Conservation (phyloP, 768 basidiomycete species). For the Steccherinum ochraceum region DNA sequence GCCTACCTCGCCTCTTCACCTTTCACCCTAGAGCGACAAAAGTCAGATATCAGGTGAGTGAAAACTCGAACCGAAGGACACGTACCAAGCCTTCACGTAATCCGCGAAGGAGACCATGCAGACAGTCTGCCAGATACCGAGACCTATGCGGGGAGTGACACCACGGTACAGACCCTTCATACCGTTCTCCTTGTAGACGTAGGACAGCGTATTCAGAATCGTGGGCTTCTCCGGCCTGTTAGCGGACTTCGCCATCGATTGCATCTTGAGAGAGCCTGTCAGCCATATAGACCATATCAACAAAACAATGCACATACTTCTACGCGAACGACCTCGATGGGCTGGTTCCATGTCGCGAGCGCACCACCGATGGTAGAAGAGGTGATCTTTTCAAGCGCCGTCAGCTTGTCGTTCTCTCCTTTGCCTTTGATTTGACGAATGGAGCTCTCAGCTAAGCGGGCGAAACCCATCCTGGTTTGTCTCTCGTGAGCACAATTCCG, state of each 20-base stretch:
- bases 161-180: conserved; percentile 96
- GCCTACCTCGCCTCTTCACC: conserved; percentile 5
- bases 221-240: conserved; percentile 91
- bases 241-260: conserved; percentile 90
- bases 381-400: conserved; percentile 80
- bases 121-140: conserved; percentile 95
- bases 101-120: conserved; percentile 99
- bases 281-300: not conserved
- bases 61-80: conserved; percentile 1
- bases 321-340: conserved; percentile 95
- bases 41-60: not conserved
- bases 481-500: not conserved
- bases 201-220: conserved; percentile 84
- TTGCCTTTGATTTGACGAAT: conserved; percentile 80
- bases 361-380: conserved; percentile 90
- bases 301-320: conserved; percentile 65
- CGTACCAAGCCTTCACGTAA: conserved; percentile 83
- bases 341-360: conserved; percentile 98
- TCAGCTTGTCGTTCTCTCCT: conserved; percentile 64
- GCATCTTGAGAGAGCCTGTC: conserved; percentile 59
- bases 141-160: conserved; percentile 92
- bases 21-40: conserved; percentile 8
- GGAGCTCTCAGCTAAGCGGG: conserved; percentile 78
- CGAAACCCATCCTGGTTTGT: conserved; percentile 97
- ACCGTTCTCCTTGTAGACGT: conserved; percentile 95